A percentile compares a stretch with the other conserved stretches of the same genome.
These are phyloP conservation scores for Blastobotrys serpentis DNA, from an alignment of 1,139 yeast genomes.

Conservation along the genomic window DNA sequence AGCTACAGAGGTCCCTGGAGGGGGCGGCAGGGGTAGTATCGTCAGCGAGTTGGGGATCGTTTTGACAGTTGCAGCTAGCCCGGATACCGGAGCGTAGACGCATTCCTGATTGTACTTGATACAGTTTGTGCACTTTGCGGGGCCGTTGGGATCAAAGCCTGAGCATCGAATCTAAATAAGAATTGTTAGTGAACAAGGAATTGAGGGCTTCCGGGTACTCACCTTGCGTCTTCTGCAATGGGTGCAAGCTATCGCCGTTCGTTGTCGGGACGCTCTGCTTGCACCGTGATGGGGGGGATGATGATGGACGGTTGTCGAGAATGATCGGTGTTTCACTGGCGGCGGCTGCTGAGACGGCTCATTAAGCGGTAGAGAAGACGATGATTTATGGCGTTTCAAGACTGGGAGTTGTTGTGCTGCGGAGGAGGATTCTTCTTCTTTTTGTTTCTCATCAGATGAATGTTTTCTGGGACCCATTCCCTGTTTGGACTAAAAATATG, in stretches of 20 bases:
- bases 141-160: constrained; percentile 33
- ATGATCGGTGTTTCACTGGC: not conserved
- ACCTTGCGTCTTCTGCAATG: constrained; percentile 20
- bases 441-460: not conserved
- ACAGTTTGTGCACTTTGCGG: constrained; percentile 37
- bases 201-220: not conserved
- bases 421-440: not conserved
- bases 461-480: constrained; percentile 4
- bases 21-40: too few species aligned
- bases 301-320: not conserved
- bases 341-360: not conserved
- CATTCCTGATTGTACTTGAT: constrained; percentile 37
- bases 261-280: constrained; percentile 15
- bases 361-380: not conserved
- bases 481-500: not conserved
- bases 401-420: not conserved
- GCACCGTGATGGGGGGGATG: not conserved
- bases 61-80: constrained; percentile 31
- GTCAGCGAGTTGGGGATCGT: constrained; percentile 22
- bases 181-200: constrained; percentile 1
- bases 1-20: constrained; percentile 5
- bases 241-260: constrained; percentile 20
- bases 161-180: constrained; percentile 34
- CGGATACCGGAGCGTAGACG: constrained; percentile 38
- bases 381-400: constrained; percentile 3